Evolutionary conservation across 306 rosid genomes (phyloP).

Genomic region (Nissolia schottii): DNA sequence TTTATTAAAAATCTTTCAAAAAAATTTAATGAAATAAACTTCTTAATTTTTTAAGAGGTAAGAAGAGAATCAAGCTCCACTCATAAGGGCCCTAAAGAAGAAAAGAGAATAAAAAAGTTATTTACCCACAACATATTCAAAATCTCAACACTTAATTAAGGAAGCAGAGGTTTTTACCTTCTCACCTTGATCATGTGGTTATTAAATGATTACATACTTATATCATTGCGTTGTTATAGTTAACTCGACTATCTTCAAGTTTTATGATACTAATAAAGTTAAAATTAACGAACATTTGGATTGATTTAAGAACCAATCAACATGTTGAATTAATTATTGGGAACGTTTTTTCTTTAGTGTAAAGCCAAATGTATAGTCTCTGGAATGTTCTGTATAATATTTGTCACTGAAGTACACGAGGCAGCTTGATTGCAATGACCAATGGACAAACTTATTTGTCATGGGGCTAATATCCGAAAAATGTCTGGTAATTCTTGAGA

Average conservation of each 20-base stretch:
- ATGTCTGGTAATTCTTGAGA: not conserved
- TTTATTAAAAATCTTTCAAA: too few relatives aligned
- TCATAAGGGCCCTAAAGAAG: too few relatives aligned
- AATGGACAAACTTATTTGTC: not conserved
- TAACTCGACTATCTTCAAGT: not conserved
- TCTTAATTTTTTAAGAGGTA: too few relatives aligned
- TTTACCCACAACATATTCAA: too few relatives aligned
- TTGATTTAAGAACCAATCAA: not conserved
- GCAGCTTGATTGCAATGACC: not conserved
- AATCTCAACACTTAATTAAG: too few relatives aligned
- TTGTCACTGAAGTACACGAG: not conserved
- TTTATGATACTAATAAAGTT: not conserved
- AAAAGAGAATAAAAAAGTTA: too few relatives aligned
- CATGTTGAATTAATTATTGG: not conserved
- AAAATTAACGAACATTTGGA: not conserved
- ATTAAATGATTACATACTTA: too few relatives aligned
- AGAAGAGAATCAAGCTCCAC: too few relatives aligned
- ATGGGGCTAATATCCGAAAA: not conserved
- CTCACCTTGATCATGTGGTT: too few relatives aligned
- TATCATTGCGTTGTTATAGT: too few relatives aligned
- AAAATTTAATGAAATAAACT: too few relatives aligned
- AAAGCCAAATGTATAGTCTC: not conserved
- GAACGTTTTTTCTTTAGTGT: not conserved
- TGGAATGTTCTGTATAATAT: not conserved
- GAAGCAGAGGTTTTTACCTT: too few relatives aligned